Base-by-base conservation (phyloP, 306 rosid species). In the Potentilla sterilis region DNA sequence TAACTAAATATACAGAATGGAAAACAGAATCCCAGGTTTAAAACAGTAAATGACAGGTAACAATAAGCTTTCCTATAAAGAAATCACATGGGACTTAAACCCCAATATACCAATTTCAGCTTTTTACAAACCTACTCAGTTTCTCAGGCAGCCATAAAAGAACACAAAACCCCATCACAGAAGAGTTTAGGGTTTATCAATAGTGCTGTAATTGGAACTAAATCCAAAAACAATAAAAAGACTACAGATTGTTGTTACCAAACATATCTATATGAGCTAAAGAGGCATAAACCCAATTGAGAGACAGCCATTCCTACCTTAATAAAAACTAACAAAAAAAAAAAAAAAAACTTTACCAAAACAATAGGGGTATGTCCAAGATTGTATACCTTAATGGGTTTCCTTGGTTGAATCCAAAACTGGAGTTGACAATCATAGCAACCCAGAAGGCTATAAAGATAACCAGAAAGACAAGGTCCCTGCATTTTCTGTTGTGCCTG, bases 341-440 rank as follows among this genome's bases (percentile, higher is more conserved):
- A 28, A 28, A 0, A 28, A 28, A 0, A 28, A 72, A 42, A 81
- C 57, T 55, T 74, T 58, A 58, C 69, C 72, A 14, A 61, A 75
- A 44, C 3, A 51, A 71, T 81, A 73, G 72, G 81, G 72, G 80
- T 47, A 42, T 65, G 75, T 57, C 64, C 16, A 71, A 74, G 77
- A 79, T 79, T 64, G 47, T 37, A 49, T 63, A 91, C 98, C 97
- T 90, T 32, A 86, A 81, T 44, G 97, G 98, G 85, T 88, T 91
- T 72, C 98, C 97, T 77, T 89, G 86, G 84, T 94, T 88, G 80
- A 91, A 94, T 61, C 86, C 98, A 77, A 94, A 91, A 92, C 98
- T 94, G 41, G 98, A 94, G 86, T 94, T 94, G 19, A 94, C 97
- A 80, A 94, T 92, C 96, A 94, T 94, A 38, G 93, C 92, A 43